These are phyloP conservation scores for Fusarium compactum DNA, from an alignment of 2,329 filamentous ascomycete species.

Conservation along the genomic window DNA sequence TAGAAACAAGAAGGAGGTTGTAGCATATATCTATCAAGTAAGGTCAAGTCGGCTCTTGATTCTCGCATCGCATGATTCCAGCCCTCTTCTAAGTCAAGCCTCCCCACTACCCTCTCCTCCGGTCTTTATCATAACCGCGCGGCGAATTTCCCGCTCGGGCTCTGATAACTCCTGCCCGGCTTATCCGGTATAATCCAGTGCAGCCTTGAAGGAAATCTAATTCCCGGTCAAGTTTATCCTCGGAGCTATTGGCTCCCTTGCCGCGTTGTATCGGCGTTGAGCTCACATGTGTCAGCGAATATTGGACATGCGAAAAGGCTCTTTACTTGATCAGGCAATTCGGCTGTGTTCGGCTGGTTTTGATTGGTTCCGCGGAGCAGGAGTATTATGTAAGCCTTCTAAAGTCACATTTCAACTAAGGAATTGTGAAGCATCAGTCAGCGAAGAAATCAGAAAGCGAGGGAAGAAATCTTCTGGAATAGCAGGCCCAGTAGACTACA, in stretches of 20 bases:
- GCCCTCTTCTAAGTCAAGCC: constrained; percentile 21
- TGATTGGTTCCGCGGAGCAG: constrained; percentile 11
- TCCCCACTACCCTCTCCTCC: constrained; percentile 28
- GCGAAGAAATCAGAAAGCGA: constrained; percentile 19
- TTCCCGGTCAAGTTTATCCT: constrained; percentile 18
- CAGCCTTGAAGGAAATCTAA: constrained; percentile 3
- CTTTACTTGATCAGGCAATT: constrained; percentile 33
- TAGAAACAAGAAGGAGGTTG: not conserved
- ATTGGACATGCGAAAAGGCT: constrained; percentile 10
- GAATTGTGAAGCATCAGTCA: constrained; percentile 49
- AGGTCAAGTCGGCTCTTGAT: constrained; percentile 2
- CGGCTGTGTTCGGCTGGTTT: constrained; percentile 8
- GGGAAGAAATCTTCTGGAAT: constrained; percentile 15
- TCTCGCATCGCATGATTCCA: constrained; percentile 45
- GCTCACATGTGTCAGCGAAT: constrained; percentile 38
- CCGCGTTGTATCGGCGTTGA: constrained; percentile 30
- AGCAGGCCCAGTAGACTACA: not conserved
- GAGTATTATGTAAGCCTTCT: constrained; percentile 42
- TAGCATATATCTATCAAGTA: constrained; percentile 1
- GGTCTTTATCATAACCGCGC: constrained; percentile 44
- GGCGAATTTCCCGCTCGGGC: constrained; percentile 43
- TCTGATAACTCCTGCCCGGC: constrained; percentile 25
- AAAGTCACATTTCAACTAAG: constrained; percentile 22
- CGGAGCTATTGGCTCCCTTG: constrained; percentile 9
- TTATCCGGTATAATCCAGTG: constrained; percentile 37